Evolutionary conservation across 768 basidiomycete species (phyloP).

Genomic region (Lactarius akahatsu): DNA sequence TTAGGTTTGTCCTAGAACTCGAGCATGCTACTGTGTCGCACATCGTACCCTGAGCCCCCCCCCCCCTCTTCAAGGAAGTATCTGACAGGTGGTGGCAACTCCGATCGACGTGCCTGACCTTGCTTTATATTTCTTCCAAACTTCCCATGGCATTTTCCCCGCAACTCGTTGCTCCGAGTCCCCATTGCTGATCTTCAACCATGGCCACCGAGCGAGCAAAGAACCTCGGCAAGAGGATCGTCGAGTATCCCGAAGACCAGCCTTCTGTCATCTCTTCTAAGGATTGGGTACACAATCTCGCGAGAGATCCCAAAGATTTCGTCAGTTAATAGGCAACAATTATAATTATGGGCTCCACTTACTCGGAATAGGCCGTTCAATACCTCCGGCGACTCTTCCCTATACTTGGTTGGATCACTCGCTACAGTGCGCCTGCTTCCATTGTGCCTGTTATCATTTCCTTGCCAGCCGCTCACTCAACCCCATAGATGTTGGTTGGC

Average conservation of each 20-base stretch:
- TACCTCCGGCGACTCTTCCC: slow-evolving; percentile 83
- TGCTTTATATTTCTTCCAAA: slow-evolving; percentile 9
- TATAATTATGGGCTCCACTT: slow-evolving; percentile 5
- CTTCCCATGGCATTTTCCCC: background rate
- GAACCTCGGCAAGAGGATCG: slow-evolving; percentile 53
- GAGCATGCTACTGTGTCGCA: background rate
- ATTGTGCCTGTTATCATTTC: background rate
- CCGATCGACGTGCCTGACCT: background rate
- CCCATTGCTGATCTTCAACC: slow-evolving; percentile 18
- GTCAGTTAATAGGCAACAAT: slow-evolving; percentile 41
- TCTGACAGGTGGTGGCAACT: background rate
- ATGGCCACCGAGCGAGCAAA: slow-evolving; percentile 45
- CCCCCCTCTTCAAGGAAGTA: background rate
- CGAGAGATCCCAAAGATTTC: slow-evolving; percentile 46
- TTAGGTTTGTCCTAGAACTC: background rate
- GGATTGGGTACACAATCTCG: slow-evolving; percentile 49
- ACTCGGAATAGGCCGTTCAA: slow-evolving; percentile 45
- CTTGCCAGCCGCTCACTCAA: background rate
- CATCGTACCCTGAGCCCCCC: background rate
- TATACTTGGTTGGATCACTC: slow-evolving; percentile 77
- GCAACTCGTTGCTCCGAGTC: background rate
- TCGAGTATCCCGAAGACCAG: slow-evolving; percentile 58
- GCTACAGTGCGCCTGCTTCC: slow-evolving; percentile 65
- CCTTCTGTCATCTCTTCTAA: slow-evolving; percentile 59
- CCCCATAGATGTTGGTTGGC: slow-evolving; percentile 56